phyloP scores from a whole-genome alignment of 768 basidiomycete genomes.

The Omphalotus guepiniiformis region DNA sequence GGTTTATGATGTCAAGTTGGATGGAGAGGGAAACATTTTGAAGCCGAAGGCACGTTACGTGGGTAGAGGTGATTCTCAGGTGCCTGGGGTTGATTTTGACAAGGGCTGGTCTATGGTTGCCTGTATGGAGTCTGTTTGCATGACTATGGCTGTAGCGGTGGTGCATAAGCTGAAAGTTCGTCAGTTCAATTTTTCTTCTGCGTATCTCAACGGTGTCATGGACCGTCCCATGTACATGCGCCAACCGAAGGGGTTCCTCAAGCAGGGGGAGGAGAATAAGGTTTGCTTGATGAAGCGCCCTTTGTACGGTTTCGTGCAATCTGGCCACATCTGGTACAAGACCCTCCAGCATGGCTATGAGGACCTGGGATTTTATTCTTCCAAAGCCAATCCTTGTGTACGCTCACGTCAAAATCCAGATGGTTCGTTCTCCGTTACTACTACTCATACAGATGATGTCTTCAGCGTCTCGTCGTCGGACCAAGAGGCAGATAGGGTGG shows the following conservation, averaged over 20 bases:
- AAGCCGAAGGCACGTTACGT: slow-evolving; percentile 20
- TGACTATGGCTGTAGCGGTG: slow-evolving; percentile 13
- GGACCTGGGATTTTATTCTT: slow-evolving; percentile 1
- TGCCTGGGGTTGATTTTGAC: slow-evolving; percentile 23
- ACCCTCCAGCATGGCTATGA: background rate
- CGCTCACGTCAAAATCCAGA: background rate
- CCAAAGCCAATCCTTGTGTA: slow-evolving; percentile 5
- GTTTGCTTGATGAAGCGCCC: background rate
- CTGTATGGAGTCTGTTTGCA: slow-evolving; percentile 5
- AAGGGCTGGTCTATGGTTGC: slow-evolving; percentile 9
- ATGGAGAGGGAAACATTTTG: slow-evolving; percentile 18
- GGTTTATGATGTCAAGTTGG: slow-evolving; percentile 24
- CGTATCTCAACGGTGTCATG: slow-evolving; percentile 18
- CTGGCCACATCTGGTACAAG: slow-evolving; percentile 9
- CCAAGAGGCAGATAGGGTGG: background rate
- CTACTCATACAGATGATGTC: background rate
- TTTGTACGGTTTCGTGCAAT: slow-evolving; percentile 1
- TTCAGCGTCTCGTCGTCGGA: background rate
- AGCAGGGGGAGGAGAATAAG: slow-evolving; percentile 5
- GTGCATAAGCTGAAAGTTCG: background rate
- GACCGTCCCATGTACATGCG: slow-evolving; percentile 15
- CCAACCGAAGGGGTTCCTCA: slow-evolving; percentile 15
- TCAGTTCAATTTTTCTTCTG: slow-evolving; percentile 13
- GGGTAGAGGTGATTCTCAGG: slow-evolving; percentile 27
- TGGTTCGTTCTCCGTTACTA: background rate